phyloP scores from a whole-genome alignment of 345 rosid genomes.

The Eucalyptus curtisii region DNA sequence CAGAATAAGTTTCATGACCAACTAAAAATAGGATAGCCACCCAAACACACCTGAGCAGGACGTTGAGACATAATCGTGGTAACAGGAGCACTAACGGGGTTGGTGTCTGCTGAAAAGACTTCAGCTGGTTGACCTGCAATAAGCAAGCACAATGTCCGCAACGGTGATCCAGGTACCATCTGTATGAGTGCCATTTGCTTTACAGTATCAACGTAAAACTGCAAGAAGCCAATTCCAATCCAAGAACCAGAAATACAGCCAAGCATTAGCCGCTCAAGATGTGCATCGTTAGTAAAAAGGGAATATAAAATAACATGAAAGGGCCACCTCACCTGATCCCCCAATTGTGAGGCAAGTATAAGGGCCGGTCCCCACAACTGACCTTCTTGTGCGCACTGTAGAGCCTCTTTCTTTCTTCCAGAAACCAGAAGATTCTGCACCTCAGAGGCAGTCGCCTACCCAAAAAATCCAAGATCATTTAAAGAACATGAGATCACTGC shows the following conservation, averaged over 20 bases:
- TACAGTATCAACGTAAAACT: constrained; percentile 91
- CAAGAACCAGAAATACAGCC: background rate
- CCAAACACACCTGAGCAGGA: constrained; percentile 38
- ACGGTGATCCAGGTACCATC: constrained; percentile 89
- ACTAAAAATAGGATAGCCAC: background rate
- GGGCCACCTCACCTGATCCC: constrained; percentile 61
- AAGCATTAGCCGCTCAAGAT: background rate
- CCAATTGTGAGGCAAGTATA: constrained; percentile 91
- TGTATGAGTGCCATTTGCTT: constrained; percentile 95
- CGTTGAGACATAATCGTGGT: constrained; percentile 23
- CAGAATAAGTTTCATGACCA: background rate
- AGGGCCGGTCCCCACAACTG: constrained; percentile 99
- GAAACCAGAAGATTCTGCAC: constrained; percentile 91
- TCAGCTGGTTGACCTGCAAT: constrained; percentile 98
- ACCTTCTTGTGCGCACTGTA: constrained; percentile 84
- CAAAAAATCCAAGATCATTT: background rate
- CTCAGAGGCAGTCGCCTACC: constrained; percentile 82
- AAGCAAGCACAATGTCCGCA: constrained; percentile 91
- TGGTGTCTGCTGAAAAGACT: constrained; percentile 45
- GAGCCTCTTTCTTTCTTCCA: constrained; percentile 84
- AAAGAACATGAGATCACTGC: background rate
- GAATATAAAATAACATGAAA: background rate
- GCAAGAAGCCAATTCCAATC: constrained; percentile 10
- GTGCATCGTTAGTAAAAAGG: background rate
- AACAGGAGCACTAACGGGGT: constrained; percentile 21